A percentile compares a stretch with the other conserved stretches of the same genome.
Conservation (phyloP, 768 basidiomycete species). For the Trametopsis cervina region DNA sequence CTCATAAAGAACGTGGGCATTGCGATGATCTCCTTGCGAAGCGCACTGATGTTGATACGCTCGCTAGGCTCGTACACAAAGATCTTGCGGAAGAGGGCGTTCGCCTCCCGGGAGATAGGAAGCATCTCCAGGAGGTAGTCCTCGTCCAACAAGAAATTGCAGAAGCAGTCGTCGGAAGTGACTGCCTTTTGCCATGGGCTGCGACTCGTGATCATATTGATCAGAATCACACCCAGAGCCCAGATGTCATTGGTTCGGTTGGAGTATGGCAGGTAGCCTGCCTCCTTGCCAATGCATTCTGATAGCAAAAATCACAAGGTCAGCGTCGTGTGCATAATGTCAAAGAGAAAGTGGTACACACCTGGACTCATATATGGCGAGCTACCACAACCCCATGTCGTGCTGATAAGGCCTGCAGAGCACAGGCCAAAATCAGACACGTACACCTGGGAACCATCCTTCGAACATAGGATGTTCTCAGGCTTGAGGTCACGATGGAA, state of each 20-base stretch:
- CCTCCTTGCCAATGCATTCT: slow-evolving; percentile 51
- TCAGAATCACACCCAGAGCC: slow-evolving; percentile 73
- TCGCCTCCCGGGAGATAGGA: slow-evolving; percentile 64
- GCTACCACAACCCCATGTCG: slow-evolving; percentile 19
- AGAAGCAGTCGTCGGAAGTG: slow-evolving; percentile 59
- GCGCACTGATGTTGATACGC: slow-evolving; percentile 14
- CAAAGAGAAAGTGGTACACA: slow-evolving; percentile 21
- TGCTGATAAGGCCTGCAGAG: slow-evolving; percentile 13
- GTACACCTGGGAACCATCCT: slow-evolving; percentile 33
- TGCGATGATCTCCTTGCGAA: slow-evolving; percentile 17
- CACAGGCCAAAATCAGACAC: slow-evolving; percentile 39
- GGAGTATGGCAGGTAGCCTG: slow-evolving; percentile 42
- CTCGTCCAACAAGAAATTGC: slow-evolving; percentile 52
- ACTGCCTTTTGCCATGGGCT: slow-evolving; percentile 75
- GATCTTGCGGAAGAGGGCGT: slow-evolving; percentile 56
- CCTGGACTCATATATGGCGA: slow-evolving; percentile 67
- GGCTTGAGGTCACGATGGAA: slow-evolving; percentile 99
- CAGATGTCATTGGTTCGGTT: slow-evolving; percentile 64
- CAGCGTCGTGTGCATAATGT: slow-evolving; percentile 11
- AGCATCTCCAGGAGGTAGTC: slow-evolving; percentile 61
- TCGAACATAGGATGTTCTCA: slow-evolving; percentile 76
- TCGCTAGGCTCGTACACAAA: slow-evolving; percentile 16
- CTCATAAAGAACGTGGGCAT: slow-evolving; percentile 24
- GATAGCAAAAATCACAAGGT: neutral
- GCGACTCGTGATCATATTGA: slow-evolving; percentile 74